These are phyloP conservation scores for Colletotrichum magnum DNA, from an alignment of 2,329 filamentous ascomycete genomes.

Conservation along the genomic window DNA sequence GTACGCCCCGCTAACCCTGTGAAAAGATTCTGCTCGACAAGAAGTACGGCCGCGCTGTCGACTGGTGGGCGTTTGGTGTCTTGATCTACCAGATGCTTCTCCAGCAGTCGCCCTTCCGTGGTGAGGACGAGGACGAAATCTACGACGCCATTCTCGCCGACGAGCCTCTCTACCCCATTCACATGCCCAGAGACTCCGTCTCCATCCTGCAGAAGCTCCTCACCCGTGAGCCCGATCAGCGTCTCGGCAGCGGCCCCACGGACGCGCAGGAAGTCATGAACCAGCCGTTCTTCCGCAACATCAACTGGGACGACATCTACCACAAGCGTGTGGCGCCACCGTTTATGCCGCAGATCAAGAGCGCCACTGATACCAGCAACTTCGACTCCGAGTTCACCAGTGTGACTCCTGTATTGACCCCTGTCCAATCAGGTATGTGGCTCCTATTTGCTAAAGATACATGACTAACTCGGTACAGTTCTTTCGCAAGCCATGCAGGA, in stretches of 20 bases:
- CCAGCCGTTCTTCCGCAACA: constrained; percentile 97
- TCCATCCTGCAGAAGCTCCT: constrained; percentile 98
- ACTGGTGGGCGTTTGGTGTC: constrained; percentile 99
- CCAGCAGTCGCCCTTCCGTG: constrained; percentile 98
- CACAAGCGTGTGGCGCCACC: constrained; percentile 92
- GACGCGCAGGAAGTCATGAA: constrained; percentile 99
- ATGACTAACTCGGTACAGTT: constrained; percentile 66
- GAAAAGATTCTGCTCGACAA: constrained; percentile 92
- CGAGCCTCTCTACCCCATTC: constrained; percentile 96
- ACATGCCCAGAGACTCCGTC: constrained; percentile 98
- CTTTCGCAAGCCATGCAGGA: constrained; percentile 99
- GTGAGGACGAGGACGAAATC: constrained; percentile 99
- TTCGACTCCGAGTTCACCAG: constrained; percentile 99
- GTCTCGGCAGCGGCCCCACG: constrained; percentile 93
- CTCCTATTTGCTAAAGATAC: neutral
- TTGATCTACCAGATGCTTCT: constrained; percentile 99
- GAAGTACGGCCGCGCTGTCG: constrained; percentile 96
- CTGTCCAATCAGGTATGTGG: constrained; percentile 92
- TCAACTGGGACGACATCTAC: constrained; percentile 99
- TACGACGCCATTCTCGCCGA: constrained; percentile 98
- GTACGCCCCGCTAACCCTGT: neutral
- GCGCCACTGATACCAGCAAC: constrained; percentile 97
- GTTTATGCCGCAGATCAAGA: constrained; percentile 91
- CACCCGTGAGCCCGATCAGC: constrained; percentile 92
- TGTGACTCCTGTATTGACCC: constrained; percentile 96